Conservation (phyloP, 2,329 filamentous ascomycete species). For the Alternaria sp. region DNA sequence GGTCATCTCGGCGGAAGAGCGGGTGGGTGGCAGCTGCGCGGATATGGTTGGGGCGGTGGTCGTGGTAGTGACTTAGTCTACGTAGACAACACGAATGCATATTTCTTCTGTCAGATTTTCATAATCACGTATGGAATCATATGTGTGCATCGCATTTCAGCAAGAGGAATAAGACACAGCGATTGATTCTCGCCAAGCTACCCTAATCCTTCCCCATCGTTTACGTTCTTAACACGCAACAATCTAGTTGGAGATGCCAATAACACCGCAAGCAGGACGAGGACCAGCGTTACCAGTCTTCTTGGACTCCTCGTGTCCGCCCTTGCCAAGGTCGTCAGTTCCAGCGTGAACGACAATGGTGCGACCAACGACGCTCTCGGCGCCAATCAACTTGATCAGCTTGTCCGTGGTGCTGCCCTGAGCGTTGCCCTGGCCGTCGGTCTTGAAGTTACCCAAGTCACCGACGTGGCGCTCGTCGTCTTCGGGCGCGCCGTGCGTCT, state of each 20-base stretch:
- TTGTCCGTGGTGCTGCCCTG: slow-evolving; percentile 81
- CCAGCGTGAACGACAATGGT: slow-evolving; percentile 94
- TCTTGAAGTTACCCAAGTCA: slow-evolving; percentile 97
- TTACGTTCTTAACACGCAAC: neutral
- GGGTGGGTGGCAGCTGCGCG: neutral
- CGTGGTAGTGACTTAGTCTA: neutral
- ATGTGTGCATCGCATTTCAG: no score
- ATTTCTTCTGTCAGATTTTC: neutral
- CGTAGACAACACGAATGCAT: neutral
- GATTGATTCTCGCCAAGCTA: neutral
- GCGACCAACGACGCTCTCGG: slow-evolving; percentile 92
- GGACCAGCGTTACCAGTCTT: slow-evolving; percentile 96
- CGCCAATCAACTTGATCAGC: slow-evolving; percentile 92
- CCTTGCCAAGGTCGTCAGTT: slow-evolving; percentile 96
- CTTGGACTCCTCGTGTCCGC: slow-evolving; percentile 90
- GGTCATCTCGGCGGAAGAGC: slow-evolving; percentile 1
- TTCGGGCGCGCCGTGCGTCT: slow-evolving; percentile 85
- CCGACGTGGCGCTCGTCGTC: slow-evolving; percentile 92
- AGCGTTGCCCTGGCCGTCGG: slow-evolving; percentile 88
- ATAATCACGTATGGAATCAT: no score
- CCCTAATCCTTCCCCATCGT: neutral
- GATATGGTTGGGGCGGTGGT: neutral
- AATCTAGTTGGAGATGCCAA: slow-evolving; percentile 71
- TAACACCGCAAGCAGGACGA: slow-evolving; percentile 95
- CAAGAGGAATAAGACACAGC: neutral